Evolutionary conservation across 2,329 filamentous ascomycete species (phyloP).

Genomic region (Colletotrichum cuscutae): DNA sequence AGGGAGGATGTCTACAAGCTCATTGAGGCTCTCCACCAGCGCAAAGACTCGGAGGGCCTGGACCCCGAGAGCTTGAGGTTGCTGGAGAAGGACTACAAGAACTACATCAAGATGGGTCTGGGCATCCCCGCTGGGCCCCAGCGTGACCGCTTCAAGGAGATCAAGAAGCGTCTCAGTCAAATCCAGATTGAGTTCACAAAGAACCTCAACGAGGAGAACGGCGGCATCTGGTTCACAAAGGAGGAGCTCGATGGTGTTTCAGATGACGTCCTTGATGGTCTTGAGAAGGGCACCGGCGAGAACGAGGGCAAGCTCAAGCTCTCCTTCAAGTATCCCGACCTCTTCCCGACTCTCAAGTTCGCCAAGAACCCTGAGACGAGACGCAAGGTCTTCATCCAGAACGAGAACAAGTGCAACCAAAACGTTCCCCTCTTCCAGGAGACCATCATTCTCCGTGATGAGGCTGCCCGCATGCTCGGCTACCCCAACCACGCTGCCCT

Average conservation of each 20-base stretch:
- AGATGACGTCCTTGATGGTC: conserved; percentile 70
- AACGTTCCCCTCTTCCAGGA: conserved; percentile 64
- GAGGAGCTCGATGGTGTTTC: conserved; percentile 82
- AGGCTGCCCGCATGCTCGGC: conserved; percentile 65
- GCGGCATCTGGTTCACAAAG: conserved; percentile 81
- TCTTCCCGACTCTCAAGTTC: conserved; percentile 83
- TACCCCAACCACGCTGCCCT: conserved; percentile 68
- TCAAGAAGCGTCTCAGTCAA: conserved; percentile 82
- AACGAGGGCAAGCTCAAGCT: conserved; percentile 80
- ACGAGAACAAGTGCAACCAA: conserved; percentile 83
- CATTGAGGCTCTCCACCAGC: conserved; percentile 66
- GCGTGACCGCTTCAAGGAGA: conserved; percentile 85
- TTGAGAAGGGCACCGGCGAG: conserved; percentile 78
- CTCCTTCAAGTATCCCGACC: conserved; percentile 85
- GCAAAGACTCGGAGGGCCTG: conserved; percentile 64
- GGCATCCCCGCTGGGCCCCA: conserved; percentile 75
- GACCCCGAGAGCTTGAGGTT: conserved; percentile 77
- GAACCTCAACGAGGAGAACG: conserved; percentile 84
- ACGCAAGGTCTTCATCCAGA: conserved; percentile 75
- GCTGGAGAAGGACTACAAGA: conserved; percentile 81
- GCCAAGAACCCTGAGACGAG: conserved; percentile 76
- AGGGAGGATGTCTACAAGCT: conserved; percentile 82
- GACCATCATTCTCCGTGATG: conserved; percentile 64
- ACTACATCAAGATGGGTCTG: conserved; percentile 80
- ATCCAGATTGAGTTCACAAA: conserved; percentile 82